Evolutionary conservation across 2,329 filamentous ascomycete species (phyloP).

Genomic region (Botrytis deweyae): DNA sequence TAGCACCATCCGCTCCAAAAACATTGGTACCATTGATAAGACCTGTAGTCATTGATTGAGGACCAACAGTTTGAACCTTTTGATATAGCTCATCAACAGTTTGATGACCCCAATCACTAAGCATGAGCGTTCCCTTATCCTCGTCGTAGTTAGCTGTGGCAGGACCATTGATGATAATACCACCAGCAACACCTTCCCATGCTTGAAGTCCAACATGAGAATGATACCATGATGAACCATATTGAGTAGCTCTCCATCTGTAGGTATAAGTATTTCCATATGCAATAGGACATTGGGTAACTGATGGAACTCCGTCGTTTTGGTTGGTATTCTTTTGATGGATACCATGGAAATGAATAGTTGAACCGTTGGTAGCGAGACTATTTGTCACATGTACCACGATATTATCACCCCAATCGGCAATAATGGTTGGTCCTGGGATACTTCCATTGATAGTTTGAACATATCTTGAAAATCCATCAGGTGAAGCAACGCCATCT

Average conservation of each 20-base stretch:
- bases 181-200: slow-evolving; percentile 57
- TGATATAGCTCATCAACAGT: slow-evolving; percentile 31
- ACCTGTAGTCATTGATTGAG: slow-evolving; percentile 37
- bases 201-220: slow-evolving; percentile 53
- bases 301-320: slow-evolving; percentile 45
- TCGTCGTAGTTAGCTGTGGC: slow-evolving; percentile 58
- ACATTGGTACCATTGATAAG: slow-evolving; percentile 34
- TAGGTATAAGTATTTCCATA: slow-evolving; percentile 26
- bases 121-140: slow-evolving; percentile 55
- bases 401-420: slow-evolving; percentile 44
- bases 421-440: slow-evolving; percentile 37
- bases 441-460: slow-evolving; percentile 38
- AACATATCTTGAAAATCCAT: slow-evolving; percentile 34
- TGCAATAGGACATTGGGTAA: slow-evolving; percentile 64
- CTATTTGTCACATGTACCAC: slow-evolving; percentile 38
- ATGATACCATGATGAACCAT: slow-evolving; percentile 58
- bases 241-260: slow-evolving; percentile 28
- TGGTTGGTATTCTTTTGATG: slow-evolving; percentile 44
- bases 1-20: slow-evolving; percentile 19
- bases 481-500: slow-evolving; percentile 30
- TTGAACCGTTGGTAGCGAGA: slow-evolving; percentile 41
- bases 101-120: slow-evolving; percentile 38
- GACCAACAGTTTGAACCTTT: slow-evolving; percentile 26
- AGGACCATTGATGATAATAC: slow-evolving; percentile 61
- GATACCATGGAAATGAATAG: slow-evolving; percentile 50